phyloP scores from a whole-genome alignment of 495 filamentous ascomycete species.

The Neohortaea acidophila region DNA sequence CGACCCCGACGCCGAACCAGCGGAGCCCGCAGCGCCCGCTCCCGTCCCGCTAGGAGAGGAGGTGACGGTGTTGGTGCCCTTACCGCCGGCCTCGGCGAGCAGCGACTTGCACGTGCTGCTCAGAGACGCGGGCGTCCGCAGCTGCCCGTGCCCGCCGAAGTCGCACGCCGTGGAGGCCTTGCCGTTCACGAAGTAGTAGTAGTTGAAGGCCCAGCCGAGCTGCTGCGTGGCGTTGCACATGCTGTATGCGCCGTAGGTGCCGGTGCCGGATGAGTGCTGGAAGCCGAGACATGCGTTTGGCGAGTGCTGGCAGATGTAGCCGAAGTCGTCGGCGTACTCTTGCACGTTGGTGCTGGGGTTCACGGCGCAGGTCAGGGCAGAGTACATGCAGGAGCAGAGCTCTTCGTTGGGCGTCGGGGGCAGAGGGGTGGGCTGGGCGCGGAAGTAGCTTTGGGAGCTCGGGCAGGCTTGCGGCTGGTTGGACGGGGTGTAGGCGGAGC shows the following conservation, averaged over 20 bases:
- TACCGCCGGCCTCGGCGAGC: constrained; percentile 44
- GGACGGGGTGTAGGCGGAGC: constrained; percentile 55
- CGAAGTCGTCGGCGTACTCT: constrained; percentile 53
- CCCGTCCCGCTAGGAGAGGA: constrained; percentile 35
- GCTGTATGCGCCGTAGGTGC: constrained; percentile 72
- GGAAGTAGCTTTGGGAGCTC: constrained; percentile 45
- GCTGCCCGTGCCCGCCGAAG: constrained; percentile 52
- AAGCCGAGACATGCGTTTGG: constrained; percentile 55
- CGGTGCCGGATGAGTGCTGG: constrained; percentile 49
- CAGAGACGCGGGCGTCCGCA: constrained; percentile 29
- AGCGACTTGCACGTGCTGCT: constrained; percentile 40
- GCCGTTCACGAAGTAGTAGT: constrained; percentile 48
- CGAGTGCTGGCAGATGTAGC: constrained; percentile 48
- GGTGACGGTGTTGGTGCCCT: constrained; percentile 50
- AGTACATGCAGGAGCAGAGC: constrained; percentile 72
- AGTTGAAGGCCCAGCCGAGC: constrained; percentile 66
- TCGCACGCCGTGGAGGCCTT: constrained; percentile 52
- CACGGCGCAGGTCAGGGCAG: constrained; percentile 54
- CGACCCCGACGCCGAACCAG: no score
- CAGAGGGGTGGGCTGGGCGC: constrained; percentile 45
- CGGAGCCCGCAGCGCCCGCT: constrained; percentile 28
- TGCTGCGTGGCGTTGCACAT: constrained; percentile 72
- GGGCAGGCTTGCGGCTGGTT: constrained; percentile 69
- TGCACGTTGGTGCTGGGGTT: constrained; percentile 31
- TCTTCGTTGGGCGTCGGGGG: constrained; percentile 63